Evolutionary conservation across 2,329 filamentous ascomycete species (phyloP).

Genomic region (Trichoderma sp.): DNA sequence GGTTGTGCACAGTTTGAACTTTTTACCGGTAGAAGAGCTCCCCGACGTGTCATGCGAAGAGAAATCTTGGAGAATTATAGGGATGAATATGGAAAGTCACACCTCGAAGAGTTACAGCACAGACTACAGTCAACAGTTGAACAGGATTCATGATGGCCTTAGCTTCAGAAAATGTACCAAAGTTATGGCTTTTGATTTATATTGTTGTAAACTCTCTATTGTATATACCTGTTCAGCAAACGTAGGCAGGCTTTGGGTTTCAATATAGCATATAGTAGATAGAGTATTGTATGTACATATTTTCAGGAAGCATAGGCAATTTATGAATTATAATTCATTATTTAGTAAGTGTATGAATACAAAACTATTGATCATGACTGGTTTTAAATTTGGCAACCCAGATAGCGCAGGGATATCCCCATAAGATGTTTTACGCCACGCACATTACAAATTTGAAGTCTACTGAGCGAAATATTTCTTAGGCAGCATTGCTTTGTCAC

Average conservation of each 20-base stretch:
- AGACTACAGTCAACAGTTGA: conserved; percentile 24
- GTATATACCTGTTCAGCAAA: background rate
- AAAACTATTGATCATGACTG: background rate
- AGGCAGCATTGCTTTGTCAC: background rate
- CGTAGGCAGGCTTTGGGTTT: background rate
- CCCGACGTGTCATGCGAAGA: conserved; percentile 22
- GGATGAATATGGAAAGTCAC: conserved; percentile 17
- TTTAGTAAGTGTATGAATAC: background rate
- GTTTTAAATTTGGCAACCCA: background rate
- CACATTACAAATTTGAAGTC: no score
- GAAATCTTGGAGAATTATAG: conserved; percentile 26
- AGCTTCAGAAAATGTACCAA: background rate
- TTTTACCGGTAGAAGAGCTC: conserved; percentile 20
- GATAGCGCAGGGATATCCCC: background rate
- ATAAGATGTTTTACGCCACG: background rate
- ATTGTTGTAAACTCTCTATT: background rate
- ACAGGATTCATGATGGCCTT: background rate
- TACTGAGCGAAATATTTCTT: no score
- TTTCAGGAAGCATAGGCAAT: background rate
- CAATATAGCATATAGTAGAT: background rate
- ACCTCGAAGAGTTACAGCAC: conserved; percentile 16
- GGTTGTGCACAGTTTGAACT: conserved; percentile 22
- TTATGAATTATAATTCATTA: background rate
- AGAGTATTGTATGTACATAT: background rate
- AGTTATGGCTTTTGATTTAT: background rate